Conservation (phyloP, 2,329 filamentous ascomycete species). For the Alternaria postmessia region DNA sequence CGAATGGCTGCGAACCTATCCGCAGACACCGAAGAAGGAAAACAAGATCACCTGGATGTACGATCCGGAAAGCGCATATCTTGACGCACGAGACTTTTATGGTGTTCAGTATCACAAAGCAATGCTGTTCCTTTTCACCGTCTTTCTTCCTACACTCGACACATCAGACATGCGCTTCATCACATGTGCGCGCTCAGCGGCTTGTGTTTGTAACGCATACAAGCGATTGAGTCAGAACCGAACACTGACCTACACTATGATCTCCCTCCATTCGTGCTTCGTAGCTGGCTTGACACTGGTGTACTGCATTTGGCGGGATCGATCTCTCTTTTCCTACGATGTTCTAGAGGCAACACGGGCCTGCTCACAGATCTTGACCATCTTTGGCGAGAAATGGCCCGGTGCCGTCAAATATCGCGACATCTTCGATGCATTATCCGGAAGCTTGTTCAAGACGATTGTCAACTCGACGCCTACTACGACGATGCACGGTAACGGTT, state of each 20-base stretch:
- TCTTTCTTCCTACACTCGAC: conserved; percentile 29
- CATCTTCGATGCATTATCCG: conserved; percentile 37
- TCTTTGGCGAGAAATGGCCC: conserved; percentile 40
- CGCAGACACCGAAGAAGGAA: conserved; percentile 28
- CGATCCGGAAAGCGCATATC: conserved; percentile 31
- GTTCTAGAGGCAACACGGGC: conserved; percentile 36
- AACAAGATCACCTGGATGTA: conserved; percentile 40
- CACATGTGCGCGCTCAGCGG: conserved; percentile 35
- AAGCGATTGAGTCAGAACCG: conserved; percentile 36
- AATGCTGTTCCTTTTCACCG: conserved; percentile 34
- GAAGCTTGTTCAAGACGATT: conserved; percentile 26
- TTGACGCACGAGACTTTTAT: conserved; percentile 37
- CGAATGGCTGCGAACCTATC: conserved; percentile 28
- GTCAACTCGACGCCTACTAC: conserved; percentile 1
- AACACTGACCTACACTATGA: conserved; percentile 38
- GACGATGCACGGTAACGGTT: background rate
- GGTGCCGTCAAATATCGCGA: conserved; percentile 39
- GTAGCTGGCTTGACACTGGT: conserved; percentile 36
- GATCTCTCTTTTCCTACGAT: conserved; percentile 35
- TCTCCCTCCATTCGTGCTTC: conserved; percentile 38
- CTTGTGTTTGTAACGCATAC: conserved; percentile 35
- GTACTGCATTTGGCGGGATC: conserved; percentile 40
- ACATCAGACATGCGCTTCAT: conserved; percentile 31
- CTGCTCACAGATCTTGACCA: conserved; percentile 36
- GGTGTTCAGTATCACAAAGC: conserved; percentile 40